A percentile compares a stretch with the other conserved stretches of the same genome.
phyloP scores from a whole-genome alignment of 129 eudicot species.

The Helianthus tuberosus region DNA sequence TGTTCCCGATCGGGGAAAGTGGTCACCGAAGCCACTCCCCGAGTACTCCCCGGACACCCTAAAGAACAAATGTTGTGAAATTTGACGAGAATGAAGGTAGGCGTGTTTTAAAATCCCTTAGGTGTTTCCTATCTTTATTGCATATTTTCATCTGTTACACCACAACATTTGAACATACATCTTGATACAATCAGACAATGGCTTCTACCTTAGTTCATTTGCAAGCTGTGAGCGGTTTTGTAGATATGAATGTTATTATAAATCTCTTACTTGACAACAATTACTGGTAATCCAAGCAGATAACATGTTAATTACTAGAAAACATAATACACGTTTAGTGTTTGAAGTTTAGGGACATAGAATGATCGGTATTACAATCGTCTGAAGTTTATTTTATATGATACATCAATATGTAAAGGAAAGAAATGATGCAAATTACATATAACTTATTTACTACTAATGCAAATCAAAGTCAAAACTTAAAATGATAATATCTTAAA shows the following conservation, averaged over 20 bases:
- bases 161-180: not conserved
- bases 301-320: not conserved
- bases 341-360: not conserved
- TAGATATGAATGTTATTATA: too few species aligned
- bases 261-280: too few species aligned
- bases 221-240: too few species aligned
- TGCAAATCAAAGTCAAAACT: constrained; percentile 6
- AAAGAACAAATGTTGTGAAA: not conserved
- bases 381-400: not conserved
- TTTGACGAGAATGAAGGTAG: not conserved
- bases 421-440: not conserved
- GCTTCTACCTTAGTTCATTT: not conserved
- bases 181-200: constrained; percentile 1
- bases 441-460: constrained; percentile 4
- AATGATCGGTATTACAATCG: not conserved
- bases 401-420: not conserved
- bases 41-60: too few species aligned
- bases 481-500: not conserved
- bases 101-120: not conserved
- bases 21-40: too few species aligned
- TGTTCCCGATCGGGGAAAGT: too few species aligned
- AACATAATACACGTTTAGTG: not conserved
- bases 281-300: too few species aligned
- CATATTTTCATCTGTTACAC: not conserved
- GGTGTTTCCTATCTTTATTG: not conserved